Conservation (phyloP, 2,329 filamentous ascomycete genomes). For the Aspergillus sp. region DNA sequence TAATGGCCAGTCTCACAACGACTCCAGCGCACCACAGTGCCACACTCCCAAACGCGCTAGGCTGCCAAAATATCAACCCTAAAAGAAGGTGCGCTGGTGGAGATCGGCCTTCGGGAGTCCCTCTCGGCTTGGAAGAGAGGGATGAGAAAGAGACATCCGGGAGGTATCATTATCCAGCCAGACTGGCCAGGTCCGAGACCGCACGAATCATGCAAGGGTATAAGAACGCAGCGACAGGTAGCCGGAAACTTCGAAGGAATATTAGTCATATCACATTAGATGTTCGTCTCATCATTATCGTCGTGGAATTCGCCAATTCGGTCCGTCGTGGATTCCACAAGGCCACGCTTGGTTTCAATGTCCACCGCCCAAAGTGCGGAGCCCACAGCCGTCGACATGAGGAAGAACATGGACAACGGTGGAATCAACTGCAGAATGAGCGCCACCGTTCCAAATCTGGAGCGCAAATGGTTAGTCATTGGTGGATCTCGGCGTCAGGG, state of each 20-base stretch:
- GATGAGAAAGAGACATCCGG: not conserved
- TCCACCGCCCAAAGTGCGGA: slow-evolving; percentile 82
- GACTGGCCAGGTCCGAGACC: not conserved
- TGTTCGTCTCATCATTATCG: slow-evolving; percentile 31
- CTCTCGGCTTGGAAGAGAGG: not conserved
- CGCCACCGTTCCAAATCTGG: slow-evolving; percentile 76
- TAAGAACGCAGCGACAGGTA: not conserved
- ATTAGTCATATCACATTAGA: slow-evolving; percentile 5
- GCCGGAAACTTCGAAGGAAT: not conserved
- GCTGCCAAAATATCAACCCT: not conserved
- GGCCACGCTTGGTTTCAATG: slow-evolving; percentile 61
- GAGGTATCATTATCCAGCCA: too few relatives aligned
- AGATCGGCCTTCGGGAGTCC: not conserved
- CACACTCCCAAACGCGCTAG: not conserved
- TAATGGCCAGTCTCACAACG: not conserved
- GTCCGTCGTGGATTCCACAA: slow-evolving; percentile 21
- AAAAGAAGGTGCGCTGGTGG: not conserved
- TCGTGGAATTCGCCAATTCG: slow-evolving; percentile 30
- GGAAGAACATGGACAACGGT: slow-evolving; percentile 87
- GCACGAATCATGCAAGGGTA: not conserved
- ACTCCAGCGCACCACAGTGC: too few relatives aligned
- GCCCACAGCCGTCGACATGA: slow-evolving; percentile 81
- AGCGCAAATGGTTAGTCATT: slow-evolving; percentile 4
- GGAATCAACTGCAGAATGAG: slow-evolving; percentile 85
- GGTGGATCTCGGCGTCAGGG: not conserved